Base-by-base conservation (phyloP, 345 rosid genomes). In the Rhizophora mangle region DNA sequence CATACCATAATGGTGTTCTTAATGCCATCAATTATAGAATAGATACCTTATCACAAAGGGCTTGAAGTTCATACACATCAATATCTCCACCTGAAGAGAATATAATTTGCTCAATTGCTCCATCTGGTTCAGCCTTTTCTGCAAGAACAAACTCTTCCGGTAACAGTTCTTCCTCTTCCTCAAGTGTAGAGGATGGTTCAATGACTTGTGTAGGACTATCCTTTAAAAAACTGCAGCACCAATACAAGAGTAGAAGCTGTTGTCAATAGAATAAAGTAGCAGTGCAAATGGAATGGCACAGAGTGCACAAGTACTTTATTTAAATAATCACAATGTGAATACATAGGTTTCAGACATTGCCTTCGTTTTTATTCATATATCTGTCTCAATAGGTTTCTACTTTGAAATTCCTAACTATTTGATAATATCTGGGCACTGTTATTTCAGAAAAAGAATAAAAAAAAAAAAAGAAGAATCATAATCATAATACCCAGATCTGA, bases 21-120 rank as follows among this genome's bases (percentile, higher is more conserved):
- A 36, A 15, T 37, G 26, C 31, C 26, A 39, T 27, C 20, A 1
- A 26, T 8, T 2, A 22, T 31, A 49, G 15, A 64, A 66, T 3
- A 60, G 6, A 36, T 68, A 91, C 97, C 96, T 91, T 89, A 68
- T 94, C 97, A 78, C 98, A 94, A 20, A 94, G 84, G 62, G 88
- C 70, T 82, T 94, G 87, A 74, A 94, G 97, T 82, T 94, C 97
- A 86, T 89, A 88, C 18, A 94, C 74, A 83, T 94, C 96, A 79
- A 94, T 84, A 58, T 88, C 89, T 73, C 95, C 98, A 60, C 95
- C 96, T 1, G 93, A 91, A 62, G 97, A 91, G 80, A 91, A 94
- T 74, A 91, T 76, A 60, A 94, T 89, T 70, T 88, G 88, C 76
- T 94, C 98, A 62, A 82, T 68, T 67, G 74, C 74, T 29, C 98